Percentiles rank a stretch among this genome's conserved stretches.
phyloP scores from a whole-genome alignment of 805 yeast genomes.

The Cyberlindnera subsufficiens region DNA sequence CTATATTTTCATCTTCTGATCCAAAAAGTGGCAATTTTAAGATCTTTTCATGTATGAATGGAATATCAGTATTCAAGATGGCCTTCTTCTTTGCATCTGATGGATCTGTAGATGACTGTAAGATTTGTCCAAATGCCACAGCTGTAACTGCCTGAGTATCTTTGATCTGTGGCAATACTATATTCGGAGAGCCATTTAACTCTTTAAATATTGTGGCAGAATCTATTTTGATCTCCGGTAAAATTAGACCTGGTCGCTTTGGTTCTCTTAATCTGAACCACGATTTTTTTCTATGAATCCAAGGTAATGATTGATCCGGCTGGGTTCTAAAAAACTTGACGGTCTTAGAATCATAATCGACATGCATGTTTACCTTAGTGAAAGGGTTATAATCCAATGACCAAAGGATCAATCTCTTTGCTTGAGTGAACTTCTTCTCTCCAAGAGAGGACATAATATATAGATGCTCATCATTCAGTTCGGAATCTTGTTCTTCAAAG shows the following conservation, averaged over 20 bases:
- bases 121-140: conserved; percentile 20
- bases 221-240: conserved; percentile 6
- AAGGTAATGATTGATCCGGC: conserved; percentile 18
- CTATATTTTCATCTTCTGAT: conserved; percentile 6
- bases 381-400: conserved; percentile 21
- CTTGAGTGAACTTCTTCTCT: conserved; percentile 12
- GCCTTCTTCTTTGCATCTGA: conserved; percentile 3
- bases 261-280: conserved; percentile 21
- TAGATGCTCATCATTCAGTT: neutral
- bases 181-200: conserved; percentile 2
- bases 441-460: conserved; percentile 18
- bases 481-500: conserved; percentile 10
- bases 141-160: conserved; percentile 15
- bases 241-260: conserved; percentile 1
- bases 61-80: conserved; percentile 17
- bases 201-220: conserved; percentile 8
- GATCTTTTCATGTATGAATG: conserved; percentile 13
- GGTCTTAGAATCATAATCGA: conserved; percentile 5
- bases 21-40: conserved; percentile 14
- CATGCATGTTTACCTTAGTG: conserved; percentile 8
- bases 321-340: conserved; percentile 5
- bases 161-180: neutral
- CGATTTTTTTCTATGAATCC: conserved; percentile 18
- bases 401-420: conserved; percentile 22
- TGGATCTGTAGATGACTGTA: neutral